Evolutionary conservation across 345 rosid genomes (phyloP), one percentile per base, ranked within the genome.

Genomic region (Citrus glauca): DNA sequence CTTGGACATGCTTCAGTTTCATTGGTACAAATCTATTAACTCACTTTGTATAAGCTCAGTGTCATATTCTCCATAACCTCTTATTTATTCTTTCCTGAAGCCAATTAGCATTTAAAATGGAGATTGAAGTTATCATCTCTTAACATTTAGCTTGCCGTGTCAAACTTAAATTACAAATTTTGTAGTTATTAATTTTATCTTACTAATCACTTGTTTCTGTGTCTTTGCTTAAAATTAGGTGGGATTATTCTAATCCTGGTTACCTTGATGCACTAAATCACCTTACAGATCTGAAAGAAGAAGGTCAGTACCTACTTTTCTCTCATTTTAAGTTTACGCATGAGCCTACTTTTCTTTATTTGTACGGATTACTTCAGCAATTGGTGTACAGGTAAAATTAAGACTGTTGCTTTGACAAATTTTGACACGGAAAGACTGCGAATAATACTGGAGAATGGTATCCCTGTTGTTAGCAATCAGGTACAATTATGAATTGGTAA

Each of bases 1-100:
- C 72, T 86, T 95, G 88, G 98, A 95, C 66, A 95, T 95, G 98
- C 98, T 95, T 90, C 98, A 93, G 84, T 95, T 95, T 85, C 98
- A 95, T 80, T 95, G 98, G 98, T 93, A 84, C 45, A 38, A 7
- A 24, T 72, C 62, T 22, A 7, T 60, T 65, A 8, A 9, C 19
- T 38, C 53, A 13, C 64, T 59, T n/a, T 53, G 16, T 66, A 45
- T 64, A 30, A 20, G 32, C 50, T 25, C 74, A 67, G 27, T 37
- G 73, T 59, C 20, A 13, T 62, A 38, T 45, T 63, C 19, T 63
- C 22, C 76, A 42, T 32, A 16, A 11, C 38, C 59, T 17, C 20
- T 2, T 45, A 14, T 7, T 2, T 42, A 27, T 48, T 48, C 9
- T 28, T 50, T 50, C 8, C 48, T 45, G 33, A 16, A 14, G 35